A percentile compares a stretch with the other conserved stretches of the same genome.
phyloP scores from a whole-genome alignment of 164 flowering plant species.

The Dillenia turbinata region DNA sequence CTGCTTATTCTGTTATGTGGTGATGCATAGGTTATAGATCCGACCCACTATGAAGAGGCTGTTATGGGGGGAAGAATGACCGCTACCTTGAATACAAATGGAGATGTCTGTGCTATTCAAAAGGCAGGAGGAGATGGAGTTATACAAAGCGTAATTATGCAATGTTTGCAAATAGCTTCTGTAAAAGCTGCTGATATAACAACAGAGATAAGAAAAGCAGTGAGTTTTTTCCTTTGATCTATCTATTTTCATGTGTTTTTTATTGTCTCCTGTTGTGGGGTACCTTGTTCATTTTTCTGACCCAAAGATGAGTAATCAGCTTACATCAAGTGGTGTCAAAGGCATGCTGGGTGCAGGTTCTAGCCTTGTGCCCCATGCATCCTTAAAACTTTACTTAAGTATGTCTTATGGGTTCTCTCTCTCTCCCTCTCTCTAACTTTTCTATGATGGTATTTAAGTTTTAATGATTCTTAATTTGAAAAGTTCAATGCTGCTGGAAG shows the following conservation, averaged over 20 bases:
- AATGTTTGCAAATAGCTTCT: conserved; percentile 78
- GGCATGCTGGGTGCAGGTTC: too few relatives aligned
- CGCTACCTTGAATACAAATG: conserved; percentile 73
- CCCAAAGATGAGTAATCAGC: too few relatives aligned
- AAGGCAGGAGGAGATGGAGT: conserved; percentile 93
- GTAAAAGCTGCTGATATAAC: conserved; percentile 79
- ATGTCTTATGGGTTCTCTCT: too few relatives aligned
- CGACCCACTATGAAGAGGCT: conserved; percentile 83
- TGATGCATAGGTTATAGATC: conserved; percentile 65
- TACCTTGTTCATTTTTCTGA: too few relatives aligned
- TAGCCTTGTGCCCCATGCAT: too few relatives aligned
- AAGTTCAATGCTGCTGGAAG: too few relatives aligned
- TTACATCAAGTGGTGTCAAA: too few relatives aligned
- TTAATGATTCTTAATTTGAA: too few relatives aligned
- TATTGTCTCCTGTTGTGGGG: neutral
- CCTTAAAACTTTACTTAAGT: too few relatives aligned
- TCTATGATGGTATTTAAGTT: too few relatives aligned
- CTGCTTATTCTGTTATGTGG: conserved; percentile 2
- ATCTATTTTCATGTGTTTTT: neutral
- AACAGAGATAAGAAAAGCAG: conserved; percentile 66
- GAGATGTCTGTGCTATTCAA: conserved; percentile 92
- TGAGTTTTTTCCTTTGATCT: conserved; percentile 35
- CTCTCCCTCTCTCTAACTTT: too few relatives aligned
- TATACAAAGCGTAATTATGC: conserved; percentile 70
- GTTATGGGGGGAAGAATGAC: conserved; percentile 91